Evolutionary conservation across 305 asterid genomes (phyloP).

Genomic region (Fraxinus greggii): DNA sequence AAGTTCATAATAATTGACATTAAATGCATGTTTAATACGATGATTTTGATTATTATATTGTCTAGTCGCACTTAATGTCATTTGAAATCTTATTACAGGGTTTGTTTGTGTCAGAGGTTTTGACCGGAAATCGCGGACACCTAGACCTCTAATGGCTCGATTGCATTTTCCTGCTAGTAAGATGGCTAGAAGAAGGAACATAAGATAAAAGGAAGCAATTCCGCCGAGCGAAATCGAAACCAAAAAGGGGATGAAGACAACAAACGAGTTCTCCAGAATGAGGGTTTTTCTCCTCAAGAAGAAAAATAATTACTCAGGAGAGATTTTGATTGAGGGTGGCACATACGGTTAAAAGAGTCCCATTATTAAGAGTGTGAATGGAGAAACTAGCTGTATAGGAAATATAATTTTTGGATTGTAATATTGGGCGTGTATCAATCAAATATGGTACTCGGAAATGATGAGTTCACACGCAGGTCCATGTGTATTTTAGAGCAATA

Average conservation of each 20-base stretch:
- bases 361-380: conserved; percentile 1
- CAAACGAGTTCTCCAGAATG: conserved; percentile 22
- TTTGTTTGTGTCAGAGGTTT: conserved; percentile 93
- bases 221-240: not conserved
- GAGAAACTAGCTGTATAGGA: not conserved
- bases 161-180: conserved; percentile 72
- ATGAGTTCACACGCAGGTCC: not conserved
- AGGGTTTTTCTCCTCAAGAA: not conserved
- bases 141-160: conserved; percentile 70
- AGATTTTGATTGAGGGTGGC: conserved; percentile 10
- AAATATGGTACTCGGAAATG: not conserved
- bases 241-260: conserved; percentile 16
- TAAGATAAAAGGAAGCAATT: conserved; percentile 23
- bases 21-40: not conserved
- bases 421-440: not conserved
- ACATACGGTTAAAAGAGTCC: conserved; percentile 17
- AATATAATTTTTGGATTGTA: not conserved
- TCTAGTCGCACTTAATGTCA: not conserved
- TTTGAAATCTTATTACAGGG: conserved; percentile 51
- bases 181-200: conserved; percentile 39
- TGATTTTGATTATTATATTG: not conserved
- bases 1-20: not conserved
- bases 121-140: conserved; percentile 61
- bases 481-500: not conserved
- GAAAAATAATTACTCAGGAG: not conserved